Base-by-base conservation (phyloP, 768 basidiomycete genomes). In the Trametopsis cervina region DNA sequence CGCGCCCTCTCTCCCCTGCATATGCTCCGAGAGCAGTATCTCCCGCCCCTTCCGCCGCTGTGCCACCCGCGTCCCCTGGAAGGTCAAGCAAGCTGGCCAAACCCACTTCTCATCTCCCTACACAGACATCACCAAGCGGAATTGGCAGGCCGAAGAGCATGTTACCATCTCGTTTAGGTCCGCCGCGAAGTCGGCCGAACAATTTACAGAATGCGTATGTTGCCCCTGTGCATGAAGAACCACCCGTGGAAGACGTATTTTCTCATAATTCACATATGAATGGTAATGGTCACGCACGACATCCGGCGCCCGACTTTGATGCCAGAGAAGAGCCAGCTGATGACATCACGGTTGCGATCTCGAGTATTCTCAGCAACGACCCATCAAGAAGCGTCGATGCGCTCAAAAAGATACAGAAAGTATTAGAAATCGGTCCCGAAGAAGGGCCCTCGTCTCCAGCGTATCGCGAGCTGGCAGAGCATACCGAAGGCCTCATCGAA, bases 371-470 rank as follows among this genome's bases (percentile, higher is more conserved):
- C 41, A 91, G 89, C 61, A 88, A 83, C 52, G 91, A 97, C 69
- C 78, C 89, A 0, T 68, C 77, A 18, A 77, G 84, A 22, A 91
- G 90, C 58, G 92, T 97, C 22, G 93, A 98, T 51, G 89, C 92
- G 0, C 71, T 99, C 58, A 99, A 99, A 71, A 85, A 80, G 60
- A 78, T 97, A 44, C 93, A 98, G 62, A 85, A 83, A 61, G 85
- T 89, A 52, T 73, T 99, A 20, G 77, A 85, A 48, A 70, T 84
- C 11, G 78, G 81, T 10, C 82, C 89, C 9, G 87, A 91, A 44
- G 75, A 76, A 18, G 88, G 85, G 4, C 78, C 78, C 24, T 72
- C 80, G 4, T 81, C 76, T 18, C 71, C 78, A 5, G 76, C 79
- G 54, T 92, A 91, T 64, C 82, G 76, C 44, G 87, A 91, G 62